Evolutionary conservation across 345 rosid species (phyloP).

Genomic region (Brassica napus): DNA sequence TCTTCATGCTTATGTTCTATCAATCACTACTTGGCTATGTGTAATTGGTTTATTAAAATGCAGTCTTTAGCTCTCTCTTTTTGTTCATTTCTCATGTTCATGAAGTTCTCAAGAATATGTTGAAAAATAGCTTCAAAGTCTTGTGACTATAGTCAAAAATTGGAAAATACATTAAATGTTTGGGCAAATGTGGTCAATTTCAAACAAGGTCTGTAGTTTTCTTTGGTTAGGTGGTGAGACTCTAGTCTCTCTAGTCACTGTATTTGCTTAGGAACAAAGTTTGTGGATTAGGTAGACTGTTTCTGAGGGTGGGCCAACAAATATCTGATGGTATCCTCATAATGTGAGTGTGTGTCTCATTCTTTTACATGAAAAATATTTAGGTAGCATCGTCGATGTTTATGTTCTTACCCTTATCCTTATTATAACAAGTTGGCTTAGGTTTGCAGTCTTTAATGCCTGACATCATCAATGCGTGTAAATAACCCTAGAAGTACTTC

Average conservation of each 20-base stretch:
- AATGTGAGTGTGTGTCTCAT: slow-evolving; percentile 17
- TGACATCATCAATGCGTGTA: neutral
- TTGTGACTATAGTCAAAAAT: neutral
- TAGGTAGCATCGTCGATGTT: neutral
- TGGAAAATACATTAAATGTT: neutral
- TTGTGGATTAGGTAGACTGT: slow-evolving; percentile 42
- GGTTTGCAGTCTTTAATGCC: neutral
- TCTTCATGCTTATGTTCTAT: neutral
- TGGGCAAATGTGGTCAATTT: slow-evolving; percentile 1
- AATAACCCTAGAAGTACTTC: neutral
- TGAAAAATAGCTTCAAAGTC: neutral
- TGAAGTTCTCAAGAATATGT: neutral
- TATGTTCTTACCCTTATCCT: neutral
- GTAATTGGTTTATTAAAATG: slow-evolving; percentile 9
- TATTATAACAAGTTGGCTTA: neutral
- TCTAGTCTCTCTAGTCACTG: neutral
- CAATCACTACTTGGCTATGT: slow-evolving; percentile 7
- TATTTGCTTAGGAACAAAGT: slow-evolving; percentile 31
- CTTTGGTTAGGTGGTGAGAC: slow-evolving; percentile 34
- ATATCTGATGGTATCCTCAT: slow-evolving; percentile 15
- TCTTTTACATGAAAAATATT: neutral
- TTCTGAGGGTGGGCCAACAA: slow-evolving; percentile 38
- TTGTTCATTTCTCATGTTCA: neutral
- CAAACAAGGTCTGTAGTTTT: neutral
- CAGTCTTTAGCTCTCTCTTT: neutral